phyloP scores from a whole-genome alignment of 163 green algal species.

The Scenedesmus sp. region DNA sequence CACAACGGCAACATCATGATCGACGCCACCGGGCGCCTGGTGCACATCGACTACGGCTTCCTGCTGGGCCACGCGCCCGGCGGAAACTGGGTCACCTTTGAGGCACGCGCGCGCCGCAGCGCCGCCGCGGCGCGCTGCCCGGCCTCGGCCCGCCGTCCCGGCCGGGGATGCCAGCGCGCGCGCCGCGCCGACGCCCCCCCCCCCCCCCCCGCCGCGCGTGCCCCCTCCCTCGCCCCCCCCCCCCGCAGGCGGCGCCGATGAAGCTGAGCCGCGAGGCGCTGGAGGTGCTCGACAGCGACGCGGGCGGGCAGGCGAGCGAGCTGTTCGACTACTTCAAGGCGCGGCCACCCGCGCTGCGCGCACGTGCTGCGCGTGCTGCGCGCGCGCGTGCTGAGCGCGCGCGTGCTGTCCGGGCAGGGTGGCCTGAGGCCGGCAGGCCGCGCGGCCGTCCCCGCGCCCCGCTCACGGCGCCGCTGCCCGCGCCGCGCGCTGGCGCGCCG shows the following conservation, averaged over 20 bases:
- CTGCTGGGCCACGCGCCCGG: constrained; percentile 94
- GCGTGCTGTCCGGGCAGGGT: no score
- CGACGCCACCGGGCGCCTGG: constrained; percentile 69
- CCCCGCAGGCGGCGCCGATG: constrained; percentile 35
- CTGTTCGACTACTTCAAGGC: constrained; percentile 99
- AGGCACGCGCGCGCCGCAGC: no score
- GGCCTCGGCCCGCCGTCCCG: no score
- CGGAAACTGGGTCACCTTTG: constrained; percentile 65
- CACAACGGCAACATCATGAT: constrained; percentile 95
- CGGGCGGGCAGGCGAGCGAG: constrained; percentile 81
- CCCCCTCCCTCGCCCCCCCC: no score
- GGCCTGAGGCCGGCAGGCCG: no score
- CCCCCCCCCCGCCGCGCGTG: no score
- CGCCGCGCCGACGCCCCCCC: no score
- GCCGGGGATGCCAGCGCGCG: no score
- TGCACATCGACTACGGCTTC: constrained; percentile 99
- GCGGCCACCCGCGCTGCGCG: neutral
- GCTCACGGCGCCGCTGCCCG: neutral
- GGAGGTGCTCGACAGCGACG: constrained; percentile 95
- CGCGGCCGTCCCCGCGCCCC: no score
- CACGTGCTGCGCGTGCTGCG: neutral
- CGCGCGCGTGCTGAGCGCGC: no score
- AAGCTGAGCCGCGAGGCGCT: constrained; percentile 95
- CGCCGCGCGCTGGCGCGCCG: neutral
- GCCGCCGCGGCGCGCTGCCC: no score